These are phyloP conservation scores for Phyllostachys edulis DNA, from an alignment of 176 grass and related monocot genomes.

Conservation along the genomic window DNA sequence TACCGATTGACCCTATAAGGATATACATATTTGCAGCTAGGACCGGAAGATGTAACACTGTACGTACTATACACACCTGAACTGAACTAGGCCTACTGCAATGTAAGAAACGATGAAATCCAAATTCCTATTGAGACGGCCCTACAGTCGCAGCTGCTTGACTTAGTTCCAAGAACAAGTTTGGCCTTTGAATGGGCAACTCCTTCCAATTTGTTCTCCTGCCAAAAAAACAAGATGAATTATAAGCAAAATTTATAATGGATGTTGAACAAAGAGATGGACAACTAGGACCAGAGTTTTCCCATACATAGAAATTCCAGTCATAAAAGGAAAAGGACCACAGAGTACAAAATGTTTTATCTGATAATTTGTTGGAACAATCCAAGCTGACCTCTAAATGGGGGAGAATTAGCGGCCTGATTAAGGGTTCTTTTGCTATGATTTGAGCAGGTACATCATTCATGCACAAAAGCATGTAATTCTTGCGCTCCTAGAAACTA, in stretches of 20 bases:
- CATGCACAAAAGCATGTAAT: slow-evolving; percentile 13
- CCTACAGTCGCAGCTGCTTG: too few species aligned
- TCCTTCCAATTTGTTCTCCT: too few species aligned
- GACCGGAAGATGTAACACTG: neutral
- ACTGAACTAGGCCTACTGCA: slow-evolving; percentile 45
- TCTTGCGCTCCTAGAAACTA: too few species aligned
- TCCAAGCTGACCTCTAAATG: neutral
- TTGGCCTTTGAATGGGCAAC: too few species aligned
- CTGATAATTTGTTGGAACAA: neutral
- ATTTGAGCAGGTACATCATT: neutral
- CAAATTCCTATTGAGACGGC: slow-evolving; percentile 80
- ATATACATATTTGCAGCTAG: slow-evolving; percentile 46
- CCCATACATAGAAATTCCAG: neutral
- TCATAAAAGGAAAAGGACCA: neutral
- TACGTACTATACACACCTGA: slow-evolving; percentile 25
- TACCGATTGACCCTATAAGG: slow-evolving; percentile 27
- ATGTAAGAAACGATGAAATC: slow-evolving; percentile 62
- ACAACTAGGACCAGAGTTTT: neutral
- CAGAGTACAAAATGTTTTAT: neutral
- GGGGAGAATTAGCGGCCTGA: neutral
- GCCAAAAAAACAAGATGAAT: too few species aligned
- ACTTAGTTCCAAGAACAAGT: too few species aligned
- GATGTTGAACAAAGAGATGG: neutral
- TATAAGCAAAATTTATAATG: neutral
- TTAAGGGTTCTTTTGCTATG: neutral